These are phyloP conservation scores for Petunia secreta DNA, from an alignment of 257 asterid species.

Conservation along the genomic window DNA sequence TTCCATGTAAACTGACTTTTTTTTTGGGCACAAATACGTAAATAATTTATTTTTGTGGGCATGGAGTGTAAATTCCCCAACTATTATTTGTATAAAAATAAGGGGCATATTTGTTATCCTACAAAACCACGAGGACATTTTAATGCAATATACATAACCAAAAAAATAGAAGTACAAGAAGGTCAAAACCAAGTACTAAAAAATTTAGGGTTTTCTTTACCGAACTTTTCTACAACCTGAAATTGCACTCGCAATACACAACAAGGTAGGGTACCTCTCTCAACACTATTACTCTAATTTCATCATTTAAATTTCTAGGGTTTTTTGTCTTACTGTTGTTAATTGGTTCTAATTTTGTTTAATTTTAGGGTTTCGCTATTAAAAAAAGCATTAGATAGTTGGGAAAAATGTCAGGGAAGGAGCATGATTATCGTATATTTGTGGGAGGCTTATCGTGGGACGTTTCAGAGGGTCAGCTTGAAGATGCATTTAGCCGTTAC, in stretches of 20 bases:
- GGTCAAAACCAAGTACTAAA: neutral
- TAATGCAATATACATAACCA: neutral
- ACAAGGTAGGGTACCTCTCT: neutral
- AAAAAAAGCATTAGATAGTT: no score
- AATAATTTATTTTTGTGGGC: no score
- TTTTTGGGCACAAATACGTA: no score
- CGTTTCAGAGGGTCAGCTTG: constrained; percentile 91
- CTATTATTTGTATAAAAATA: no score
- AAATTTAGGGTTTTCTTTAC: constrained; percentile 4
- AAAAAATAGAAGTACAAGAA: neutral
- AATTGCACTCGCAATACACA: neutral
- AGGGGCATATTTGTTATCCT: neutral
- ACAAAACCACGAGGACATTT: neutral
- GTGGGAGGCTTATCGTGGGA: constrained; percentile 92
- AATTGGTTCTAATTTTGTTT: constrained; percentile 27
- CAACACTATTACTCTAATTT: neutral
- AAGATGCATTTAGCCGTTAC: constrained; percentile 74
- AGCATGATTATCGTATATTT: constrained; percentile 79
- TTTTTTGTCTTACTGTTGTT: neutral
- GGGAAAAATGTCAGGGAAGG: constrained; percentile 72
- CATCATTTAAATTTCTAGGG: neutral
- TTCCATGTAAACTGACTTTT: no score
- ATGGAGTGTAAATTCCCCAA: no score
- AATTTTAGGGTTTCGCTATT: neutral
- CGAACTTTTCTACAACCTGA: neutral